Conservation (phyloP, 2,329 filamentous ascomycete genomes). For the Fonsecaea nubica region DNA sequence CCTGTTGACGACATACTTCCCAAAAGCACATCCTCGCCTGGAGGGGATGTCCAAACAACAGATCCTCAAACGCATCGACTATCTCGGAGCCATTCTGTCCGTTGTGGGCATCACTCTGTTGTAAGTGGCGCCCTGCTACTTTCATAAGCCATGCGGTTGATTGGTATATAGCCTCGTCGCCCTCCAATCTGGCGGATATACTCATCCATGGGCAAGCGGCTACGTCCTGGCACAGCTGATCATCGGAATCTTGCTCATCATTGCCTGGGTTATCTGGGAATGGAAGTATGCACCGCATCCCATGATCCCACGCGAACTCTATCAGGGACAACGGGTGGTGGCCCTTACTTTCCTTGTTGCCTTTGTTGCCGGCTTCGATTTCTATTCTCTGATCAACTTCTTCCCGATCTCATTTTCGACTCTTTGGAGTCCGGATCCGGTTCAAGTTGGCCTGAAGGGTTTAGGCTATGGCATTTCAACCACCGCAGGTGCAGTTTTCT, state of each 20-base stretch:
- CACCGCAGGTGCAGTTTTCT: conserved; percentile 62
- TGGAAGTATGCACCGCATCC: conserved; percentile 53
- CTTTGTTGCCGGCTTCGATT: conserved; percentile 65
- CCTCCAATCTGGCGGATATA: conserved; percentile 19
- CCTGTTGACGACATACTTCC: conserved; percentile 25
- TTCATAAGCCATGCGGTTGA: neutral
- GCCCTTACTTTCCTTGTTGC: conserved; percentile 62
- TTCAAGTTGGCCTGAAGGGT: conserved; percentile 69
- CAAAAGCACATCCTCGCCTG: conserved; percentile 17
- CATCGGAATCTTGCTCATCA: conserved; percentile 42
- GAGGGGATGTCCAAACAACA: conserved; percentile 12
- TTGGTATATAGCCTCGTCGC: conserved; percentile 18
- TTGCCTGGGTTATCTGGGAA: conserved; percentile 54
- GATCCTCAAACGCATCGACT: conserved; percentile 26
- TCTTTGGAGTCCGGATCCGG: conserved; percentile 68
- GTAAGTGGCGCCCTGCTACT: conserved; percentile 12
- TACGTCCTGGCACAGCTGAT: conserved; percentile 32
- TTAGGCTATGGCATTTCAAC: conserved; percentile 44
- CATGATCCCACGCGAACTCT: conserved; percentile 53
- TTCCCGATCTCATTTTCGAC: conserved; percentile 70
- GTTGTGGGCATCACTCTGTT: conserved; percentile 29
- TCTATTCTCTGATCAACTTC: conserved; percentile 62
- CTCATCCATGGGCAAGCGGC: conserved; percentile 35
- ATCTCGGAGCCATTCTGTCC: conserved; percentile 24
- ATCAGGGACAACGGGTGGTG: conserved; percentile 58